A percentile compares a stretch with the other conserved stretches of the same genome.
phyloP scores from a whole-genome alignment of 257 asterid genomes.

The Thymus quinquecostatus region DNA sequence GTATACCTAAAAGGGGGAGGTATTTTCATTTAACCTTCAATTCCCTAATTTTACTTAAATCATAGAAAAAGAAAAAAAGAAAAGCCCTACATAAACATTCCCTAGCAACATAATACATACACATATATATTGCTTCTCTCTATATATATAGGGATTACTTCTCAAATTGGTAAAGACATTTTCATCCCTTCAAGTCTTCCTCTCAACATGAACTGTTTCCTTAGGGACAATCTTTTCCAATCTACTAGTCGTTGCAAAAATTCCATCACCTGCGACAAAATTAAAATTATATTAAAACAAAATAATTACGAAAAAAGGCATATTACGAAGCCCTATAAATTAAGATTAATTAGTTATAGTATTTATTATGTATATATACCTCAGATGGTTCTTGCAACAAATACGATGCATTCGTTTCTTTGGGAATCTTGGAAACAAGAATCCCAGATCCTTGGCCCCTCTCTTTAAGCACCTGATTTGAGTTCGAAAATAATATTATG shows the following conservation, averaged over 20 bases:
- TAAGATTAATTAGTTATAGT: too few relatives aligned
- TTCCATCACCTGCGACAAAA: slow-evolving; percentile 64
- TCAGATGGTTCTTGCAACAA: slow-evolving; percentile 90
- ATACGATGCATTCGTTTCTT: slow-evolving; percentile 81
- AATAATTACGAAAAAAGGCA: too few relatives aligned
- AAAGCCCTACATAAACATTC: slow-evolving; percentile 27
- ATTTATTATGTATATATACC: slow-evolving; percentile 35
- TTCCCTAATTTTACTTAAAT: slow-evolving; percentile 29
- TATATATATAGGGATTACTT: slow-evolving; percentile 16
- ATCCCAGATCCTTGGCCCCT: slow-evolving; percentile 92
- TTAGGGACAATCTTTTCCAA: slow-evolving; percentile 59
- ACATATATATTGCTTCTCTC: slow-evolving; percentile 10
- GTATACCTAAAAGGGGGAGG: not conserved
- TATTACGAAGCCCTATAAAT: too few relatives aligned
- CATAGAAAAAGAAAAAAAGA: not conserved
- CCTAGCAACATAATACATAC: slow-evolving; percentile 35
- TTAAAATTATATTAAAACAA: not conserved
- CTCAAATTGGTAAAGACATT: slow-evolving; percentile 38
- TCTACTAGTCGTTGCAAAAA: slow-evolving; percentile 77
- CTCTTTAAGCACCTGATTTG: slow-evolving; percentile 62
- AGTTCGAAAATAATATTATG: not conserved
- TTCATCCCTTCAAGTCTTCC: slow-evolving; percentile 58
- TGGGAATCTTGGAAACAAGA: slow-evolving; percentile 81
- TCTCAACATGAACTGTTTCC: slow-evolving; percentile 51
- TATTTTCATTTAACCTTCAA: slow-evolving; percentile 9